Conservation (phyloP, 164 flowering plant species). For the Aristolochia contorta region DNA sequence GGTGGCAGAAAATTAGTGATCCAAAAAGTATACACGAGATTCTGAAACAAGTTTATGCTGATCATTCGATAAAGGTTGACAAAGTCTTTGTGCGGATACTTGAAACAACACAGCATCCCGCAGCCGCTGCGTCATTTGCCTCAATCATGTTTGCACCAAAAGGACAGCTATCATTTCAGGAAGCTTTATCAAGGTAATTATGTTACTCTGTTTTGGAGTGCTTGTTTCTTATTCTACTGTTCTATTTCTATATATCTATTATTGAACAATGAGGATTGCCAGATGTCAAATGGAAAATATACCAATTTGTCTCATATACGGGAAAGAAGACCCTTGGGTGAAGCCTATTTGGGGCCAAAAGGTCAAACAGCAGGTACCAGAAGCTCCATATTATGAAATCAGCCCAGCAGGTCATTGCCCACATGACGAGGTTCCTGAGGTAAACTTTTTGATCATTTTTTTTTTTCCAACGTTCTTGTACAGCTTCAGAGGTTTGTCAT, state of each 20-base stretch:
- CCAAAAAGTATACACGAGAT: constrained; percentile 66
- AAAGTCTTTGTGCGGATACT: constrained; percentile 69
- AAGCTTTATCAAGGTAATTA: constrained; percentile 53
- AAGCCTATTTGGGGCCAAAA: constrained; percentile 74
- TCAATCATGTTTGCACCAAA: constrained; percentile 94
- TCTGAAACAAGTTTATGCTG: constrained; percentile 86
- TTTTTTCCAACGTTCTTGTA: neutral
- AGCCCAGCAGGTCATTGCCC: constrained; percentile 99
- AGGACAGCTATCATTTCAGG: constrained; percentile 64
- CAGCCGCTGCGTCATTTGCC: constrained; percentile 95
- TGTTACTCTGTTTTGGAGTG: neutral
- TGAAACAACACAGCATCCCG: constrained; percentile 79
- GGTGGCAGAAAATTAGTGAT: constrained; percentile 93
- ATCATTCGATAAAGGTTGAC: constrained; percentile 76
- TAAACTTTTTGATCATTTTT: constrained; percentile 18
- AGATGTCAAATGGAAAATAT: constrained; percentile 56
- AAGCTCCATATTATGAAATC: constrained; percentile 85
- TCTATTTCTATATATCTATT: neutral
- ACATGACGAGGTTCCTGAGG: constrained; percentile 99
- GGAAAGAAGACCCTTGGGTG: constrained; percentile 99
- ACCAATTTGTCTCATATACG: constrained; percentile 85
- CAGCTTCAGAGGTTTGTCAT: neutral
- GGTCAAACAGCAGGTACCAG: constrained; percentile 67
- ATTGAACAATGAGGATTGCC: constrained; percentile 1
- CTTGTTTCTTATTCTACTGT: neutral